A percentile compares a stretch with the other conserved stretches of the same genome.
Evolutionary conservation across 257 asterid species (phyloP).

Genomic region (Solanum appendiculatum): DNA sequence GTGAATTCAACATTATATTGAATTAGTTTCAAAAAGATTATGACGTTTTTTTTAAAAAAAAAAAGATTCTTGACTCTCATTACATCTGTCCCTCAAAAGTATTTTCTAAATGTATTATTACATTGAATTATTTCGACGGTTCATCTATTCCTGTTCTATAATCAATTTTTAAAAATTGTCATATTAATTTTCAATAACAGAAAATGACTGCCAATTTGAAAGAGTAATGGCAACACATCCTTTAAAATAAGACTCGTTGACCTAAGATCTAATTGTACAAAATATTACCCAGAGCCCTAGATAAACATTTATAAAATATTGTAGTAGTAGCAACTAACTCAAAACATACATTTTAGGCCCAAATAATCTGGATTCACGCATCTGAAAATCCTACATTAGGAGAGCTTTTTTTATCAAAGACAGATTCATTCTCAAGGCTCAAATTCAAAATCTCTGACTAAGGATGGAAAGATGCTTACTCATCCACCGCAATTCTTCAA

Average conservation of each 20-base stretch:
- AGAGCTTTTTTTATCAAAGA: not conserved
- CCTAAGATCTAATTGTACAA: not conserved
- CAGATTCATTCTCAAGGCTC: not conserved
- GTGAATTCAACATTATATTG: not conserved
- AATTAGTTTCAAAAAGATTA: not conserved
- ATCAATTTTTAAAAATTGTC: not conserved
- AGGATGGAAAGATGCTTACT: rapidly evolving
- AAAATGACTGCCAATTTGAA: not conserved
- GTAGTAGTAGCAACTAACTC: not conserved
- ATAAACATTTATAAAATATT: not conserved
- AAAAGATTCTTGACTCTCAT: not conserved
- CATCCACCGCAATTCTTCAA: not conserved
- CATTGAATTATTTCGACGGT: not conserved
- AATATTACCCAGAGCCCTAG: not conserved
- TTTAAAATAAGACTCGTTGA: not conserved
- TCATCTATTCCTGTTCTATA: not conserved
- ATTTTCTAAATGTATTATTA: not conserved
- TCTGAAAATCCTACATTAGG: not conserved
- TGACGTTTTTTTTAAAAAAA: not conserved
- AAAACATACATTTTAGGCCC: not conserved
- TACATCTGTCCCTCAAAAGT: not conserved
- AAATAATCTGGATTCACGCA: not conserved
- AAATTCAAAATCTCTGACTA: not conserved
- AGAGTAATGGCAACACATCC: not conserved
- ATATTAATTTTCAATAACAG: not conserved